These are phyloP conservation scores for Ogataea populi-albae DNA, from an alignment of 805 yeast genomes.

Conservation along the genomic window DNA sequence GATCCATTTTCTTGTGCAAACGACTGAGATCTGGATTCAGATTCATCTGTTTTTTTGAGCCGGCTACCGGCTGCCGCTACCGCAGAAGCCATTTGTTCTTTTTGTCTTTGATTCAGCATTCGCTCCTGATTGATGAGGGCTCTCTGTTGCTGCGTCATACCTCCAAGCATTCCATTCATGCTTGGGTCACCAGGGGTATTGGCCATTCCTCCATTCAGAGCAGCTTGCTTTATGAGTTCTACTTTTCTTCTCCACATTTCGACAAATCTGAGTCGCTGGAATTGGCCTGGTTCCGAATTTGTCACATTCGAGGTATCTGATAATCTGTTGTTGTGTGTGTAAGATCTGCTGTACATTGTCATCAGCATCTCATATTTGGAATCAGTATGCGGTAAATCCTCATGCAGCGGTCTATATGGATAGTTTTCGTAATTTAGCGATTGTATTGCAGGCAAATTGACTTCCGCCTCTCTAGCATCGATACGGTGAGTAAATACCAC, in stretches of 20 bases:
- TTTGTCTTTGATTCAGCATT: conserved; percentile 29
- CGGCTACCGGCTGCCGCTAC: conserved; percentile 26
- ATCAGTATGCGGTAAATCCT: conserved; percentile 69
- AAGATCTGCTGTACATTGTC: conserved; percentile 59
- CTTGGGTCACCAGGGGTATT: conserved; percentile 16
- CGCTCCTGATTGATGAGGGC: conserved; percentile 29
- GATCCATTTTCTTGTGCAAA: neutral
- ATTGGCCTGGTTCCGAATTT: conserved; percentile 46
- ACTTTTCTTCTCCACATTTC: conserved; percentile 79
- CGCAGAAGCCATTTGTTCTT: conserved; percentile 34
- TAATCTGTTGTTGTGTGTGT: conserved; percentile 31
- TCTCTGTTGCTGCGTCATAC: conserved; percentile 29
- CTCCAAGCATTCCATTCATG: conserved; percentile 27
- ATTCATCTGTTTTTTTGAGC: conserved; percentile 6
- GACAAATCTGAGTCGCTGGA: conserved; percentile 81
- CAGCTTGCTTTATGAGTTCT: conserved; percentile 48
- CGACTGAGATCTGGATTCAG: conserved; percentile 3
- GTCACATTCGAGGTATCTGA: conserved; percentile 28
- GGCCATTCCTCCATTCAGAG: conserved; percentile 27
- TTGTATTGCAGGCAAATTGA: conserved; percentile 19
- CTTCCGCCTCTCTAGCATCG: conserved; percentile 30
- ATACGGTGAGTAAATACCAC: conserved; percentile 39
- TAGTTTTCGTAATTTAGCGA: conserved; percentile 24
- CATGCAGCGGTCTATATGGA: conserved; percentile 47
- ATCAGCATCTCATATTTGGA: conserved; percentile 89